Evolutionary conservation across 2,329 filamentous ascomycete genomes (phyloP).

Genomic region (Aspergillus viridinutans): DNA sequence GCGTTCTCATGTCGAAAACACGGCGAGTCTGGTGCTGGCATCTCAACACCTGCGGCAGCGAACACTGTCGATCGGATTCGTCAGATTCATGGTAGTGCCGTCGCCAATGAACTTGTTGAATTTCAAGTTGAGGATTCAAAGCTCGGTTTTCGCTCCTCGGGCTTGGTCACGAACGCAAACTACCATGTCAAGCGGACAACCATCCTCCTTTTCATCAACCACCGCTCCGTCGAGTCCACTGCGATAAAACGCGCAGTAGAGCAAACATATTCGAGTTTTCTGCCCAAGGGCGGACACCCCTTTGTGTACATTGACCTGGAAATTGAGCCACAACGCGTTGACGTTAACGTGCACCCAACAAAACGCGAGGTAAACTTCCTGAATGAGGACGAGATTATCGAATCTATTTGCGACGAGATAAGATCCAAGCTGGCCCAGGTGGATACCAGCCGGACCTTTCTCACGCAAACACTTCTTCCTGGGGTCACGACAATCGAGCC

Average conservation of each 20-base stretch:
- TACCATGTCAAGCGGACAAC: conserved; percentile 88
- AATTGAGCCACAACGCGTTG: conserved; percentile 85
- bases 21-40: conserved; percentile 76
- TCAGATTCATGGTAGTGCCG: conserved; percentile 76
- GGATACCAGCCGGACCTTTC: conserved; percentile 89
- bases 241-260: conserved; percentile 86
- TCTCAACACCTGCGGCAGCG: conserved; percentile 72
- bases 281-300: conserved; percentile 91
- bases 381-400: conserved; percentile 94
- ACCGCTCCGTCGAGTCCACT: conserved; percentile 85
- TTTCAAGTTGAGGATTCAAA: conserved; percentile 68
- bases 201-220: conserved; percentile 91
- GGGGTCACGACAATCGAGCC: conserved; percentile 51
- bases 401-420: conserved; percentile 76
- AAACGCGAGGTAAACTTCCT: conserved; percentile 96
- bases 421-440: conserved; percentile 75
- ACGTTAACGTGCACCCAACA: conserved; percentile 96
- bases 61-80: conserved; percentile 78
- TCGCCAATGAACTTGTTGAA: conserved; percentile 83
- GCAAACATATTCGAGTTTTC: conserved; percentile 78
- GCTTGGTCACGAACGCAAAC: conserved; percentile 87
- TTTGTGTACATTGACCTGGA: conserved; percentile 90
- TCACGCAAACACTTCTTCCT: conserved; percentile 85
- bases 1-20: conserved; percentile 97
- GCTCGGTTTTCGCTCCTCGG: conserved; percentile 78